Conservation (phyloP, 768 basidiomycete species). For the Epithele typhae region DNA sequence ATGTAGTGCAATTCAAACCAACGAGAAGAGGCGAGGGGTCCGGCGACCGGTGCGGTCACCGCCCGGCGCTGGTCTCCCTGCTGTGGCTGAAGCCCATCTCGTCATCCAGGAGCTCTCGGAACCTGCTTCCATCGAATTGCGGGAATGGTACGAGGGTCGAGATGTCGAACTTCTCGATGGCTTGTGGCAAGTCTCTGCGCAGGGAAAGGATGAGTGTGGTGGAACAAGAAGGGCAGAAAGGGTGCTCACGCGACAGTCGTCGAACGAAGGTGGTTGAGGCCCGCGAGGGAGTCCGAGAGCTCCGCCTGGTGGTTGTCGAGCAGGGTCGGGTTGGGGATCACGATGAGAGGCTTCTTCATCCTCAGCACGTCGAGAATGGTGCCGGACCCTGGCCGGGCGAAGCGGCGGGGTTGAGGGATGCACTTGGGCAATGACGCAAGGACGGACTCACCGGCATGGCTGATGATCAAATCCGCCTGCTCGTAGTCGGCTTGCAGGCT, state of each 20-base stretch:
- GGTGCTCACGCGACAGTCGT: constrained; percentile 54
- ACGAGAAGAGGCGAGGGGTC: constrained; percentile 3
- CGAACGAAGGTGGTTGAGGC: constrained; percentile 52
- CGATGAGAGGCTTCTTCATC: constrained; percentile 70
- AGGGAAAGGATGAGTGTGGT: not conserved
- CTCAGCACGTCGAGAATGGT: constrained; percentile 89
- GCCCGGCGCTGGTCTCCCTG: constrained; percentile 3
- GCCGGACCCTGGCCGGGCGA: constrained; percentile 65
- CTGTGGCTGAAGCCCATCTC: constrained; percentile 63
- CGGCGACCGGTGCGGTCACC: constrained; percentile 1
- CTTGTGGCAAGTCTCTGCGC: constrained; percentile 47
- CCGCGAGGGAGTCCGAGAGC: constrained; percentile 65
- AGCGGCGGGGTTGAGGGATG: not conserved
- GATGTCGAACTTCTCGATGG: constrained; percentile 48
- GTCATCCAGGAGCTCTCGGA: constrained; percentile 65
- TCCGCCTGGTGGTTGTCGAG: constrained; percentile 94
- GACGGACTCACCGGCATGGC: constrained; percentile 80
- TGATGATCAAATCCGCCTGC: constrained; percentile 75
- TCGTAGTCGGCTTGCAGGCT: constrained; percentile 63
- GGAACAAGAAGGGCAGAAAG: not conserved
- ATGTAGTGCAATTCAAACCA: not conserved
- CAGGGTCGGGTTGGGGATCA: constrained; percentile 84
- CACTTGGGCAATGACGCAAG: constrained; percentile 3
- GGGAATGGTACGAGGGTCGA: constrained; percentile 55
- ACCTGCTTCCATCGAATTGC: constrained; percentile 60